Evolutionary conservation across 2,329 filamentous ascomycete genomes (phyloP), one percentile per base, ranked within the genome.

Genomic region (Fusarium albidum): DNA sequence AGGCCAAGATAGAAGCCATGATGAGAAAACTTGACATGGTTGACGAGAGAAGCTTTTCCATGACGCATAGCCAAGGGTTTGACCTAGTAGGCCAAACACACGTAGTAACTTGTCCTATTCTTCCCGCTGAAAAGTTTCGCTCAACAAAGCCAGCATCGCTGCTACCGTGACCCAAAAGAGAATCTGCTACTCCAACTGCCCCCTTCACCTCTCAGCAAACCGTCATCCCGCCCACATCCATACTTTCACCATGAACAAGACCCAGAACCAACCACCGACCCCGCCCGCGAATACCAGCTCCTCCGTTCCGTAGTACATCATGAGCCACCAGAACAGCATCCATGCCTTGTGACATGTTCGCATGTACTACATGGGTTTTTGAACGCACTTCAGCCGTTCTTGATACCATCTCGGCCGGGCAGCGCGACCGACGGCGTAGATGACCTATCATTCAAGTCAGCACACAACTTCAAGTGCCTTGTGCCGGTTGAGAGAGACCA

Each of bases 331-430:
- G 14, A 34, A 11, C 9, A 28, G 10, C 14, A 59, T 40, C 9
- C n/a, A 15, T 10, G 55, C 14, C n/a, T 18, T 49, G 15, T 59
- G 45, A 8, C 7, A 28, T 41, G 34, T 26, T 42, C 56, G 40
- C 27, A 28, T 29, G 31, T 40, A 28, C 57, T 59, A 59, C 21
- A 55, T 46, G 13, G 52, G 46, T 28, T 33, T 57, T 31, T 37
- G 26, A 14, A 37, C 18, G 40, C 41, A 42, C 7, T 44, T 17
- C 26, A 33, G 29, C 35, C 52, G 44, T 10, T n/a, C 34, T 14
- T 42, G 28, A 13, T 60, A 39, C 56, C 51, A 60, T 18, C 14
- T 26, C 13, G 42, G 38, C 5, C 14, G 25, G 15, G n/a, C 8
- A 8, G 17, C 15, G n/a, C 42, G 44, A 6, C 31, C 18, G 28